Percentiles rank a stretch among this genome's conserved stretches.
Evolutionary conservation across 441 rosid genomes (phyloP).

Genomic region (Pelargonium fulgidum): DNA sequence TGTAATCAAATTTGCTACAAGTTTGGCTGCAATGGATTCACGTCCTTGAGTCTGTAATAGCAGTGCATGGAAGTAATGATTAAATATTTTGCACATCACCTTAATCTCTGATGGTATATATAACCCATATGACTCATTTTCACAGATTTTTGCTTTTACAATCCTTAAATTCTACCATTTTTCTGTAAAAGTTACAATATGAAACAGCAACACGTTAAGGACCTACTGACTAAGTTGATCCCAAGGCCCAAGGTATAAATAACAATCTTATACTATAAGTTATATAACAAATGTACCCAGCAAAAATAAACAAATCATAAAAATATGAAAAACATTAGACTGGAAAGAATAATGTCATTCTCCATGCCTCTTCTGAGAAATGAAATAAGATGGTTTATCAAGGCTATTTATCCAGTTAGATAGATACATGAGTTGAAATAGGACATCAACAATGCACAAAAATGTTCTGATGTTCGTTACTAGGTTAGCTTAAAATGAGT

Average conservation of each 20-base stretch:
- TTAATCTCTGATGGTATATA: background rate
- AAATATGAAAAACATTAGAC: no score
- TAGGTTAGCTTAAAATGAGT: no score
- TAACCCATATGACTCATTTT: background rate
- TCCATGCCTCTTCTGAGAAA: no score
- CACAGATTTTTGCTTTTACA: background rate
- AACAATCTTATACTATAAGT: background rate
- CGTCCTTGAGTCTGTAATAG: constrained; percentile 57
- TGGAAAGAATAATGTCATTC: no score
- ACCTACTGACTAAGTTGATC: background rate
- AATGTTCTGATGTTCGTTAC: background rate
- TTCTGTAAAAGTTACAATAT: background rate
- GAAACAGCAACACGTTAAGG: background rate
- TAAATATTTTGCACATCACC: background rate
- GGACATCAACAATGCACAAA: constrained; percentile 1
- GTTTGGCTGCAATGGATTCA: constrained; percentile 72
- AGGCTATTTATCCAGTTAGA: background rate
- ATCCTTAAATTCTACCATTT: background rate
- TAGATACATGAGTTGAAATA: background rate
- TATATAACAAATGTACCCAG: background rate
- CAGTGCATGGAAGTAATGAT: background rate
- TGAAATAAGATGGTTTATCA: no score
- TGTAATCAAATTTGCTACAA: constrained; percentile 62
- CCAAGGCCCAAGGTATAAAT: background rate
- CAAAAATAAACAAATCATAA: no score